Percentiles rank a stretch among this genome's conserved stretches.
phyloP scores from a whole-genome alignment of 495 filamentous ascomycete species.

The Xylona heveae region DNA sequence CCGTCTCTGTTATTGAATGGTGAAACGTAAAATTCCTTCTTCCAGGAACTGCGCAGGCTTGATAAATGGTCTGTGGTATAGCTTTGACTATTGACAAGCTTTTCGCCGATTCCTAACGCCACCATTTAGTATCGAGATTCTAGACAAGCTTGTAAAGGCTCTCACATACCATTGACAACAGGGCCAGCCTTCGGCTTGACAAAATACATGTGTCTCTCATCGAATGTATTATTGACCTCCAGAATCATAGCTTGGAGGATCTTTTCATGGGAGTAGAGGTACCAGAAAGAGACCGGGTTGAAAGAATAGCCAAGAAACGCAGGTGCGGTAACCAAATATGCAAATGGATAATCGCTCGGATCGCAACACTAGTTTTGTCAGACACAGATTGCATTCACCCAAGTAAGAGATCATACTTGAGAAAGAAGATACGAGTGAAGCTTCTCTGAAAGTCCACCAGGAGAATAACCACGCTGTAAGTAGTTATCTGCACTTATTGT shows the following conservation, averaged over 20 bases:
- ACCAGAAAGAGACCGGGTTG: conserved; percentile 67
- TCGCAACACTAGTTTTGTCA: conserved; percentile 22
- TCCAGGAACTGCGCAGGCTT: conserved; percentile 27
- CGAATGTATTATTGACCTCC: conserved; percentile 65
- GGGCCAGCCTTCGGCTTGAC: conserved; percentile 12
- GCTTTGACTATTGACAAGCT: too few species aligned
- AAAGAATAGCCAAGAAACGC: conserved; percentile 49
- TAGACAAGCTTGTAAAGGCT: background rate
- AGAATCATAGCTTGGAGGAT: conserved; percentile 44
- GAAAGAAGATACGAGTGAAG: conserved; percentile 8
- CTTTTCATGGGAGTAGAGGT: conserved; percentile 38
- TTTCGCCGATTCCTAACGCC: too few species aligned
- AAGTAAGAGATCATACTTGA: conserved; percentile 12
- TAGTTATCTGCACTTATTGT: too few species aligned
- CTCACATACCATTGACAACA: background rate
- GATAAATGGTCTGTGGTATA: background rate
- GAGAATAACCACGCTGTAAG: background rate
- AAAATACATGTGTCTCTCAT: conserved; percentile 44
- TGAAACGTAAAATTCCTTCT: conserved; percentile 55
- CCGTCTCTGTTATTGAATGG: conserved; percentile 42
- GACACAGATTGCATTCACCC: conserved; percentile 5
- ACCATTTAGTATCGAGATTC: too few species aligned
- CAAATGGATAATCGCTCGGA: conserved; percentile 30
- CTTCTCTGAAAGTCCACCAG: conserved; percentile 1
- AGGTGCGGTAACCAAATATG: conserved; percentile 49